A percentile compares a stretch with the other conserved stretches of the same genome.
Evolutionary conservation across 2,329 filamentous ascomycete species (phyloP).

Genomic region (Domatiomyces catenatus): DNA sequence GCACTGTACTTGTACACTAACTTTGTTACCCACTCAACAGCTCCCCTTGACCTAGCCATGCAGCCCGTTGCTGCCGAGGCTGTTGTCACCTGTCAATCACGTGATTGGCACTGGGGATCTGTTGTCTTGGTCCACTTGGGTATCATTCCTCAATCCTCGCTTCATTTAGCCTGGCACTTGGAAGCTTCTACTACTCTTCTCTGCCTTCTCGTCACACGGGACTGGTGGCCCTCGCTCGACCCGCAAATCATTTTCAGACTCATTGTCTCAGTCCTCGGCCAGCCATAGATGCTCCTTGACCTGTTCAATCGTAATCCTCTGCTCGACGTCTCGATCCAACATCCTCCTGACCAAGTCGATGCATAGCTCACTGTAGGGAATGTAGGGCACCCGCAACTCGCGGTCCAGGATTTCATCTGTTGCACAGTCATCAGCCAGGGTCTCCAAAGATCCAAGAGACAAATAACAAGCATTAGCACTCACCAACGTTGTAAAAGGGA

Average conservation of each 20-base stretch:
- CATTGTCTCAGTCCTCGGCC: slow-evolving; percentile 10
- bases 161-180: neutral
- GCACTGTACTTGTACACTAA: no score
- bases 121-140: neutral
- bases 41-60: no score
- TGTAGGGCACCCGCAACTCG: slow-evolving; percentile 70
- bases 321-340: slow-evolving; percentile 77
- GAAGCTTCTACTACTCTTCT: neutral
- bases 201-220: no score
- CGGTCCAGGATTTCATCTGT: slow-evolving; percentile 89
- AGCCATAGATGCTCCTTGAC: slow-evolving; percentile 82
- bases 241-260: neutral
- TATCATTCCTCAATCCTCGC: neutral
- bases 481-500: slow-evolving; percentile 67
- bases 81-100: no score
- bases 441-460: no score
- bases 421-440: neutral
- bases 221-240: neutral
- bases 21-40: no score
- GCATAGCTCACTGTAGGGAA: slow-evolving; percentile 57
- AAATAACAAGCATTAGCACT: neutral
- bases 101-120: no score
- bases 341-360: slow-evolving; percentile 83
- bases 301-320: slow-evolving; percentile 70
- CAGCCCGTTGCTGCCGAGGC: no score